These are phyloP conservation scores for Coemansia asiatica DNA, from an alignment of 192 early-diverging fungal genomes.

Conservation along the genomic window DNA sequence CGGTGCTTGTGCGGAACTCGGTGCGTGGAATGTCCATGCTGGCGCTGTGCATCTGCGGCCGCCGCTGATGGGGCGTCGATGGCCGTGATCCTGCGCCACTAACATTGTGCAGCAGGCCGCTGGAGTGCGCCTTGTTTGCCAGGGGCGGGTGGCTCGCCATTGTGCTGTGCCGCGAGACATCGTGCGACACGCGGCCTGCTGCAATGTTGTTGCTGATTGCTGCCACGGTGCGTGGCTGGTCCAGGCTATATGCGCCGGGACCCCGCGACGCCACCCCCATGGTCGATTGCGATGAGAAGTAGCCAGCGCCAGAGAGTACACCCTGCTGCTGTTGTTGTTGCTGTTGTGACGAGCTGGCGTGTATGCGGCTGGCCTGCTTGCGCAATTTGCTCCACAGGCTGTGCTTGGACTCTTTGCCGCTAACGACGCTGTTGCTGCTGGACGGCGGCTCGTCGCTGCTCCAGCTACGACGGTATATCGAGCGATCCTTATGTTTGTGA, in stretches of 20 bases:
- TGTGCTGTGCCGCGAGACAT: too few relatives aligned
- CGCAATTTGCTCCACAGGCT: conserved; percentile 49
- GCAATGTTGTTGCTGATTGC: not conserved
- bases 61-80: not conserved
- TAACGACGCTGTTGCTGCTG: conserved; percentile 39
- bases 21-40: conserved; percentile 42
- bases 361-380: conserved; percentile 36
- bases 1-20: not conserved
- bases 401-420: conserved; percentile 19
- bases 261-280: not conserved
- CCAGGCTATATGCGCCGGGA: not conserved
- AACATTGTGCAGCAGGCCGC: too few relatives aligned
- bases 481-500: conserved; percentile 11
- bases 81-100: too few relatives aligned
- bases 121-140: not conserved
- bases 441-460: conserved; percentile 48
- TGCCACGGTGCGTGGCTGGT: not conserved
- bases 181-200: too few relatives aligned
- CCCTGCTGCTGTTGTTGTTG: not conserved
- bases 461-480: conserved; percentile 41
- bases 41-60: conserved; percentile 14
- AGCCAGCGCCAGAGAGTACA: not conserved
- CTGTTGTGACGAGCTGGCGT: conserved; percentile 7
- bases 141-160: too few relatives aligned
- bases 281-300: not conserved